phyloP scores from a whole-genome alignment of 345 rosid species.

The Theobroma cacao region DNA sequence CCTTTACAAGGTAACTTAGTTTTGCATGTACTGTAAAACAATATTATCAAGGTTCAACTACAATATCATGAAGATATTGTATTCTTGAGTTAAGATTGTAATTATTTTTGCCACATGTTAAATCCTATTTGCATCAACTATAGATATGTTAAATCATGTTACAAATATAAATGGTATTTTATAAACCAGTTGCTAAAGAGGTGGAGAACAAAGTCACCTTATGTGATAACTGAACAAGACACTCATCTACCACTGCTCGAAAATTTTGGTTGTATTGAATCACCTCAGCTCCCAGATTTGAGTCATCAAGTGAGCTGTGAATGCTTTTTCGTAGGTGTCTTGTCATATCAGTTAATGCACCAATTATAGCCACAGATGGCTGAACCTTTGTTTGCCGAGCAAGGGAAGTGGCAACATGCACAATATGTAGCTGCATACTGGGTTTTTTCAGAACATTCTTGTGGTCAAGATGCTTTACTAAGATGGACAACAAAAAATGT shows the following conservation, averaged over 20 bases:
- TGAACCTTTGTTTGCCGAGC: slow-evolving; percentile 52
- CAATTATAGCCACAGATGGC: slow-evolving; percentile 57
- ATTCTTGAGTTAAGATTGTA: background rate
- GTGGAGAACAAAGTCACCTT: slow-evolving; percentile 39
- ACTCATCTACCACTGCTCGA: slow-evolving; percentile 59
- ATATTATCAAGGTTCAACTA: slow-evolving; percentile 1
- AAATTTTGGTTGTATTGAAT: slow-evolving; percentile 56
- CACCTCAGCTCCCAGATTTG: slow-evolving; percentile 57
- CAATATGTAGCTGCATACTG: slow-evolving; percentile 61
- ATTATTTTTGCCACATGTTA: background rate
- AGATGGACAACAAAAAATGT: slow-evolving; percentile 58
- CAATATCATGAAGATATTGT: background rate
- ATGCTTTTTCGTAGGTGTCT: slow-evolving; percentile 75
- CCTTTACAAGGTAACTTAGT: slow-evolving; percentile 21
- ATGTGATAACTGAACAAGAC: slow-evolving; percentile 56
- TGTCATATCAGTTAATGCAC: slow-evolving; percentile 73
- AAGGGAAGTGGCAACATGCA: slow-evolving; percentile 53
- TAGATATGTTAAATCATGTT: background rate
- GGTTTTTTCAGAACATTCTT: slow-evolving; percentile 67
- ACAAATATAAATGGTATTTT: background rate
- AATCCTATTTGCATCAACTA: background rate
- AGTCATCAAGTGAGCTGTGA: slow-evolving; percentile 66
- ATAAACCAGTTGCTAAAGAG: background rate
- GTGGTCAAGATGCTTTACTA: slow-evolving; percentile 75
- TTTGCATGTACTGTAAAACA: background rate